Base-by-base conservation (phyloP, 2,329 filamentous ascomycete genomes). In the Colletotrichum truncatum region DNA sequence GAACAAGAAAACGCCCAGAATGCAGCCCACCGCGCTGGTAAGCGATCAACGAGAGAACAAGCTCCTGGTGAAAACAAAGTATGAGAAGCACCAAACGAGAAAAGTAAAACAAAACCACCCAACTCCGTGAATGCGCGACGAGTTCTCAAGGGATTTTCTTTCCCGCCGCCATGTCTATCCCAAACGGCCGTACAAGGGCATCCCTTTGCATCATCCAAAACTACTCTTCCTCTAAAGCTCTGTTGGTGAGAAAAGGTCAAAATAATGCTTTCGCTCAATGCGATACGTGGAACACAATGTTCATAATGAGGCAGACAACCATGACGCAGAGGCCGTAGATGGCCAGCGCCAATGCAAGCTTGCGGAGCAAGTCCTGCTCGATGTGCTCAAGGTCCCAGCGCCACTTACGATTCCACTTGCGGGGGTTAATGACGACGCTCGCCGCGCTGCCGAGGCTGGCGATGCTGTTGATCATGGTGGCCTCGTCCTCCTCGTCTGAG, bases 251-350 rank as follows among this genome's bases (percentile, higher is more conserved):
- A 11, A 38, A 8, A 43, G 25, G 14, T 30, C 10, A 30, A 45
- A 39, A 14, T 11, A 21, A 30, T 36, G 14, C 34, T 25, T 43
- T 32, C 41, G 36, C 14, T 70, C 78, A 93, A 79, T 91, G 88
- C 61, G 85, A 84, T 59, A 84, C 86, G 53, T 88, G 84, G 71
- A 96, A 94, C 72, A 97, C 92, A 12, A 92, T 89, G 76, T 98
- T 98, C 74, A 94, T 93, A 43, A 88, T 81, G 71, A 99, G 80
- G 75, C 94, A 98, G 49, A 95, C 90, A 26, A 93, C 81, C 96
- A 99, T 98, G 56, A 99, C 94, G 51, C 92, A 80, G 8, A 93
- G 70, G 18, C 96, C 96, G 74, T 99, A 99, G 8, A 94, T 83
- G 7, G 92, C 91, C 65, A 99, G 81, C 1, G 82, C 90, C 48